These are phyloP conservation scores for Aspergillus sp. DNA, from an alignment of 2,329 filamentous ascomycete genomes.

Conservation along the genomic window DNA sequence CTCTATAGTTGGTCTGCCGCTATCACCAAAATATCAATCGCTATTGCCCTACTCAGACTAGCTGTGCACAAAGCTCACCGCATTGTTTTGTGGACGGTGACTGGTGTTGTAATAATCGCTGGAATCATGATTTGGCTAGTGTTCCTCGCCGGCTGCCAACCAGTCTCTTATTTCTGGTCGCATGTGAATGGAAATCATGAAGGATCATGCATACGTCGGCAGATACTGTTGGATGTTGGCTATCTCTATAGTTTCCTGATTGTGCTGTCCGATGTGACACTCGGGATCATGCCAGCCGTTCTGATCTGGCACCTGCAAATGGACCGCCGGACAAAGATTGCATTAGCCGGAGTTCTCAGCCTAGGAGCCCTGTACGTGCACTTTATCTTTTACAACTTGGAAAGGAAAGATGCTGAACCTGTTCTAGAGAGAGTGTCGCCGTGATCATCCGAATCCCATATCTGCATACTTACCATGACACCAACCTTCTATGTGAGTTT, in stretches of 20 bases:
- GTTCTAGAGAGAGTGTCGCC: conserved; percentile 26
- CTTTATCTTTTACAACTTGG: neutral
- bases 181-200: conserved; percentile 21
- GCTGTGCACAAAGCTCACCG: conserved; percentile 42
- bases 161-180: conserved; percentile 54
- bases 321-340: conserved; percentile 52
- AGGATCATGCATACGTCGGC: conserved; percentile 44
- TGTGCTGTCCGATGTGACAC: conserved; percentile 46
- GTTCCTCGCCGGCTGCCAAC: conserved; percentile 53
- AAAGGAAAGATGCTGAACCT: neutral
- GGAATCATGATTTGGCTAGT: conserved; percentile 52
- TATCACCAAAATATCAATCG: conserved; percentile 53
- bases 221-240: conserved; percentile 53
- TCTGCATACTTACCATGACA: conserved; percentile 18
- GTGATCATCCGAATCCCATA: conserved; percentile 27
- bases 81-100: conserved; percentile 49
- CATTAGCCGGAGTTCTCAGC: conserved; percentile 53
- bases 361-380: conserved; percentile 52
- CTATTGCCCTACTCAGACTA: conserved; percentile 54
- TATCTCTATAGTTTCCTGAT: conserved; percentile 54
- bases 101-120: conserved; percentile 45
- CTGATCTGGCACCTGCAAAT: conserved; percentile 59
- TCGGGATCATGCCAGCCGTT: conserved; percentile 55
- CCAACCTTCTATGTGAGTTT: conserved; percentile 29
- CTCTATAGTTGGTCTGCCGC: conserved; percentile 50